These are phyloP conservation scores for Berkeleyomyces basicola DNA, from an alignment of 2,329 filamentous ascomycete genomes.

Conservation along the genomic window DNA sequence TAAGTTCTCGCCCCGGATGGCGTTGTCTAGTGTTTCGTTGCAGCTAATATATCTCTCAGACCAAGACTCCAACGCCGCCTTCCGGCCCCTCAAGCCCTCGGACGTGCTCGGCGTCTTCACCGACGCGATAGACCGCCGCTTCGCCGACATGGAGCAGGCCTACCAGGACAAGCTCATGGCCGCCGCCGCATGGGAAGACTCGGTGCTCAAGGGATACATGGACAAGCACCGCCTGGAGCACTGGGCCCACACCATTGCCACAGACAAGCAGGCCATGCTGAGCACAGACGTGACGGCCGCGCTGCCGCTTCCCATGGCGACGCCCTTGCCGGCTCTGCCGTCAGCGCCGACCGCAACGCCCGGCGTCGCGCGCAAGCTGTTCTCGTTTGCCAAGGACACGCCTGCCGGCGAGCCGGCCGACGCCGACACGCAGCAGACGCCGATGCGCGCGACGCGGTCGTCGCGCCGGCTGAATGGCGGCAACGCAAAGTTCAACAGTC, in stretches of 20 bases:
- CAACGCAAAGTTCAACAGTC: slow-evolving; percentile 8
- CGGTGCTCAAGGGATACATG: slow-evolving; percentile 44
- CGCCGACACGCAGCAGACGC: background rate
- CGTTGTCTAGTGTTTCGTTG: background rate
- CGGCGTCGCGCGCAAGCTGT: background rate
- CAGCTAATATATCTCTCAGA: slow-evolving; percentile 23
- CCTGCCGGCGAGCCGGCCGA: background rate
- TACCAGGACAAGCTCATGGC: slow-evolving; percentile 50
- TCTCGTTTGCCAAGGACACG: background rate
- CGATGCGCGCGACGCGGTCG: slow-evolving; percentile 8
- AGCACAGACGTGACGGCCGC: slow-evolving; percentile 20
- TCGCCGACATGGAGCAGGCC: slow-evolving; percentile 41
- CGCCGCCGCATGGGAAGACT: slow-evolving; percentile 59
- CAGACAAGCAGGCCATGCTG: slow-evolving; percentile 23
- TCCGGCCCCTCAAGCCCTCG: slow-evolving; percentile 32
- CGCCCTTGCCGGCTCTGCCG: background rate
- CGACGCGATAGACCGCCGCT: slow-evolving; percentile 43
- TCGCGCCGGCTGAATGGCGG: slow-evolving; percentile 11
- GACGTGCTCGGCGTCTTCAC: slow-evolving; percentile 43
- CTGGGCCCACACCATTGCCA: slow-evolving; percentile 37
- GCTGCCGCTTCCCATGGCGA: slow-evolving; percentile 1
- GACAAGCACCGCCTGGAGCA: slow-evolving; percentile 51
- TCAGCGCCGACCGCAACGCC: background rate
- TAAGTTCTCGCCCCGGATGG: slow-evolving; percentile 28
- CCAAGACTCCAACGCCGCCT: slow-evolving; percentile 24